A percentile compares a stretch with the other conserved stretches of the same genome.
These are phyloP conservation scores for Yarrowia sp. DNA, from an alignment of 805 yeast species.

Conservation along the genomic window DNA sequence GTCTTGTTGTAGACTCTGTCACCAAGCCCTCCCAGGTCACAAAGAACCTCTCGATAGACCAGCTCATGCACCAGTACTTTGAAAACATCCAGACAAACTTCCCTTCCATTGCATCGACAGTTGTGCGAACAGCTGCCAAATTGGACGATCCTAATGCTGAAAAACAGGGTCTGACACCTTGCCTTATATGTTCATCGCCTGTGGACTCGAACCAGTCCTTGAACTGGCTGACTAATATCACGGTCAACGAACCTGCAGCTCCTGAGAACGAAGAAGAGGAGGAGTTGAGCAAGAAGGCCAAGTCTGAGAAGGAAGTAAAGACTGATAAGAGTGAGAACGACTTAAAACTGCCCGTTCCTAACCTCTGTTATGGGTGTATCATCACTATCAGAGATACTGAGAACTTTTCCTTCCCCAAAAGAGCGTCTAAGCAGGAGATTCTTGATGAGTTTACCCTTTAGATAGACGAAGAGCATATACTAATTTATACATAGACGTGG, in stretches of 20 bases:
- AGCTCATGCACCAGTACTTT: slow-evolving; percentile 76
- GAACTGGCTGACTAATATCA: slow-evolving; percentile 30
- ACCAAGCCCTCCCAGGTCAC: slow-evolving; percentile 54
- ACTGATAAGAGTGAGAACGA: neutral
- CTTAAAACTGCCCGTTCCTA: neutral
- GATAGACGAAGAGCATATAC: neutral
- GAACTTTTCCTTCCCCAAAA: neutral
- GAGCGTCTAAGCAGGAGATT: slow-evolving; percentile 32
- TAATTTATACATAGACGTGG: neutral
- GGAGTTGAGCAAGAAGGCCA: neutral
- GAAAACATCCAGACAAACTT: slow-evolving; percentile 74
- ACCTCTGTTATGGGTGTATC: slow-evolving; percentile 36
- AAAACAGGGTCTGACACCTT: slow-evolving; percentile 6
- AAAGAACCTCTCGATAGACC: slow-evolving; percentile 81
- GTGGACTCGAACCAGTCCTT: slow-evolving; percentile 21
- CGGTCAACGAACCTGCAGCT: slow-evolving; percentile 28
- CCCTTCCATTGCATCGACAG: slow-evolving; percentile 90
- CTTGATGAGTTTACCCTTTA: slow-evolving; percentile 16
- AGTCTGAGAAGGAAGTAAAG: neutral
- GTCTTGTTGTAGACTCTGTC: slow-evolving; percentile 47
- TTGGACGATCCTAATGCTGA: slow-evolving; percentile 48
- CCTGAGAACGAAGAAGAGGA: slow-evolving; percentile 20
- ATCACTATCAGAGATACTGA: slow-evolving; percentile 26
- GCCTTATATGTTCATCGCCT: slow-evolving; percentile 17
- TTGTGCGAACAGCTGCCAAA: slow-evolving; percentile 86